These are phyloP conservation scores for Sugiyamaella xylanicola DNA, from an alignment of 1,139 yeast species.

Conservation along the genomic window DNA sequence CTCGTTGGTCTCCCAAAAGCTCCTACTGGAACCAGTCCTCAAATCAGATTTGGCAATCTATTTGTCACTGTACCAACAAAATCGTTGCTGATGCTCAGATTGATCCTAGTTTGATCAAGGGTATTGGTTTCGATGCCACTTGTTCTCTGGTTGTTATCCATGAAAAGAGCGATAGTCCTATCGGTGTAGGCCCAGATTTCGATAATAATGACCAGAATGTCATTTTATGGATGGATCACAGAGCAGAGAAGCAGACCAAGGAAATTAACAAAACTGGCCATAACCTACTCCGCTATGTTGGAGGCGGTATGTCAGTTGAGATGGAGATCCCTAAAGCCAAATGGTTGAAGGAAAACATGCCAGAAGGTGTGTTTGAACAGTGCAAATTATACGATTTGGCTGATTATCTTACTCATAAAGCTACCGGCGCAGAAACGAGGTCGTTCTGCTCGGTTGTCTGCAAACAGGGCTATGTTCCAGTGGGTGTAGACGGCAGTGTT, in stretches of 20 bases:
- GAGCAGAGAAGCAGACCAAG: slow-evolving; percentile 86
- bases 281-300: slow-evolving; percentile 82
- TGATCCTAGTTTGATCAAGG: slow-evolving; percentile 66
- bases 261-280: slow-evolving; percentile 79
- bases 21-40: slow-evolving; percentile 73
- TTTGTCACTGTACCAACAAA: slow-evolving; percentile 76
- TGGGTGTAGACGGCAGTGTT: slow-evolving; percentile 80
- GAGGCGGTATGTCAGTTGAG: slow-evolving; percentile 96
- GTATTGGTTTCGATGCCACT: slow-evolving; percentile 96
- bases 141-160: slow-evolving; percentile 86
- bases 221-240: slow-evolving; percentile 97
- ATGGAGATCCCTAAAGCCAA: slow-evolving; percentile 97
- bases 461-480: slow-evolving; percentile 92
- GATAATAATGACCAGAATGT: slow-evolving; percentile 71
- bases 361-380: slow-evolving; percentile 59
- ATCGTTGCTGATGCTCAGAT: slow-evolving; percentile 75
- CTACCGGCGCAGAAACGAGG: slow-evolving; percentile 84
- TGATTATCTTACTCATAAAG: slow-evolving; percentile 86
- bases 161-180: slow-evolving; percentile 66
- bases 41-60: slow-evolving; percentile 89
- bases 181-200: slow-evolving; percentile 93
- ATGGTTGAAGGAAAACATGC: slow-evolving; percentile 90
- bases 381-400: slow-evolving; percentile 91
- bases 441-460: slow-evolving; percentile 90
- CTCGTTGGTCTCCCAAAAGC: slow-evolving; percentile 51